Percentiles rank a stretch among this genome's conserved stretches.
Conservation (phyloP, 495 filamentous ascomycete species). For the Trichoderma orchidacearum region DNA sequence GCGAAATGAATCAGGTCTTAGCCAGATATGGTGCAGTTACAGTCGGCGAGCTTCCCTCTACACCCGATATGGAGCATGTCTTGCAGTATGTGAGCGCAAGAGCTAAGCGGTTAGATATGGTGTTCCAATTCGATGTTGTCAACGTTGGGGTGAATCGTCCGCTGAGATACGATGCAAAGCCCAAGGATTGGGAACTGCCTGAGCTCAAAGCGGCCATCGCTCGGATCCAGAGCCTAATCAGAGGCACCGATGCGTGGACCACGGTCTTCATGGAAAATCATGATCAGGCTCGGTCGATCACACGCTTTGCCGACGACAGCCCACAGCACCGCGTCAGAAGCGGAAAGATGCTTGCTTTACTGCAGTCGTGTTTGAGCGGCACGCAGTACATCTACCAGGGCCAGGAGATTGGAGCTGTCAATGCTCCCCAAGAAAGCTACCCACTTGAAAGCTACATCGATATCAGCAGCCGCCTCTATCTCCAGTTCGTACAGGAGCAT, state of each 20-base stretch:
- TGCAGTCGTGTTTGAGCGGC: constrained; percentile 25
- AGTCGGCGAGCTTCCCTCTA: constrained; percentile 52
- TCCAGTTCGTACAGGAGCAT: constrained; percentile 49
- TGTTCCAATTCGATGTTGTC: constrained; percentile 48
- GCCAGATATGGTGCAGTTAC: constrained; percentile 47
- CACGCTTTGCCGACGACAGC: constrained; percentile 35
- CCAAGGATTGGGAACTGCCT: constrained; percentile 40
- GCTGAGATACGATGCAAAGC: constrained; percentile 43
- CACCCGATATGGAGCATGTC: constrained; percentile 36
- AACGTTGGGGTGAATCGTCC: constrained; percentile 36
- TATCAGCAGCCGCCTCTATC: constrained; percentile 24
- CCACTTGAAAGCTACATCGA: constrained; percentile 34
- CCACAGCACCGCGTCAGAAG: constrained; percentile 30
- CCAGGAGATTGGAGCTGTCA: constrained; percentile 57
- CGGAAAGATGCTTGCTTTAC: constrained; percentile 51
- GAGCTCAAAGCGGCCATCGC: constrained; percentile 39
- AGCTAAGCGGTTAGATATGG: constrained; percentile 49
- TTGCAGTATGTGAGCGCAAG: constrained; percentile 38
- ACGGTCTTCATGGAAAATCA: constrained; percentile 57
- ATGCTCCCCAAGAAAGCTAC: constrained; percentile 44
- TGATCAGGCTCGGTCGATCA: constrained; percentile 47
- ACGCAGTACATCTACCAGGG: constrained; percentile 54
- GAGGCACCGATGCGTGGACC: constrained; percentile 50
- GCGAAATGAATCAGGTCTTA: constrained; percentile 40
- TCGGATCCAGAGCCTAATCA: constrained; percentile 47